Conservation (phyloP, 2,329 filamentous ascomycete species). For the Cladobotryum mycophilum region DNA sequence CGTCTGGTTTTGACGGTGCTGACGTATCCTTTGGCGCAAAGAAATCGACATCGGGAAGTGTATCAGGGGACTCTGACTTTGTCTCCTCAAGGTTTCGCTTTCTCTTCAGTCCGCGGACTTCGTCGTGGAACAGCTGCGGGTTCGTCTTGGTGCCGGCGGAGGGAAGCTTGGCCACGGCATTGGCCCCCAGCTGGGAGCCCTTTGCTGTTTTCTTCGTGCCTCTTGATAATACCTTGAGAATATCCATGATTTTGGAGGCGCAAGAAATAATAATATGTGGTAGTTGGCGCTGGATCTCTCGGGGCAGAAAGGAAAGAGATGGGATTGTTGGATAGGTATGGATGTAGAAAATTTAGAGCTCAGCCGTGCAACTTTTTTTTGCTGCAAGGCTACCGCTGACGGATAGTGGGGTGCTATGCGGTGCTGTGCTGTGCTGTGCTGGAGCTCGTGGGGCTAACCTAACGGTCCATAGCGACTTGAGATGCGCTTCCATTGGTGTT, state of each 20-base stretch:
- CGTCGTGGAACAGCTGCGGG: conserved; percentile 64
- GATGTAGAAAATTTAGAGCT: conserved; percentile 15
- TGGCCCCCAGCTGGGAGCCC: conserved; percentile 22
- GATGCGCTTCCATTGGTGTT: too few relatives aligned
- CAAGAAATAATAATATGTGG: background rate
- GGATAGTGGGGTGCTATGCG: conserved; percentile 9
- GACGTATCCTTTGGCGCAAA: conserved; percentile 45
- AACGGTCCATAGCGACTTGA: background rate
- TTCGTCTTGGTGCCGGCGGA: conserved; percentile 59
- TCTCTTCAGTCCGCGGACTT: conserved; percentile 46
- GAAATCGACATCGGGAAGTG: conserved; percentile 49
- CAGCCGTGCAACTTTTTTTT: conserved; percentile 14
- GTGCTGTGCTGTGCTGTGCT: conserved; percentile 2
- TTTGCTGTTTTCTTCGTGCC: conserved; percentile 54
- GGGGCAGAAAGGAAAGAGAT: background rate
- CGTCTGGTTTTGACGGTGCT: conserved; percentile 24
- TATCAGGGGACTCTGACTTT: conserved; percentile 21
- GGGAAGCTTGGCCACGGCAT: conserved; percentile 44
- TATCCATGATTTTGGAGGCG: conserved; percentile 49
- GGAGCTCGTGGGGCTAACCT: background rate
- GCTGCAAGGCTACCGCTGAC: conserved; percentile 14
- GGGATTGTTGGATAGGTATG: background rate
- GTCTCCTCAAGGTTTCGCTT: conserved; percentile 42
- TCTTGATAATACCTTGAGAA: conserved; percentile 65
- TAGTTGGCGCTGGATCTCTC: background rate